phyloP scores from a whole-genome alignment of 441 rosid species.

The Euphorbia schlechtendalii region DNA sequence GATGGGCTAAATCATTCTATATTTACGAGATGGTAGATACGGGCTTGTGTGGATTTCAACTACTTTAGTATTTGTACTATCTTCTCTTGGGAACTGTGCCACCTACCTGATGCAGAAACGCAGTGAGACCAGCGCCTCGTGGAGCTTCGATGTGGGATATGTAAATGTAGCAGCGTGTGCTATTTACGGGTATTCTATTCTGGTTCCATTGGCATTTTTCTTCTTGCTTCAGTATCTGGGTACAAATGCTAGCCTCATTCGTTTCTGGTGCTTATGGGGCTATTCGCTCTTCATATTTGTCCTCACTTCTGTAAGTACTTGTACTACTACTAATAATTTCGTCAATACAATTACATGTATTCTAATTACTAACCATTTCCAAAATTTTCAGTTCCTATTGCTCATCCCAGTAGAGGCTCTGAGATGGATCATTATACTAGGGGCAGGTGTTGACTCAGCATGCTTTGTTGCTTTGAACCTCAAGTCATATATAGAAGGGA shows the following conservation, averaged over 20 bases:
- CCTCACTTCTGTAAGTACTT: conserved; percentile 52
- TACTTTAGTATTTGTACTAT: conserved; percentile 70
- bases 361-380: background rate
- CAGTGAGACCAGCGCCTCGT: conserved; percentile 36
- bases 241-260: conserved; percentile 64
- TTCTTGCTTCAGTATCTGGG: conserved; percentile 77
- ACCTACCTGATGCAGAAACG: conserved; percentile 72
- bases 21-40: conserved; percentile 40
- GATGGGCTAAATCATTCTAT: conserved; percentile 9
- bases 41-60: conserved; percentile 94
- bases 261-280: conserved; percentile 97
- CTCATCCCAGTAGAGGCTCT: conserved; percentile 72
- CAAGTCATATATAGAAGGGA: conserved; percentile 40
- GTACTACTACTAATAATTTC: background rate
- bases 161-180: conserved; percentile 59
- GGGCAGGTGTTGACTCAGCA: conserved; percentile 59
- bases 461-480: conserved; percentile 72
- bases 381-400: conserved; percentile 57
- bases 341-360: background rate
- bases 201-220: conserved; percentile 78
- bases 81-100: conserved; percentile 80
- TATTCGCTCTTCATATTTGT: conserved; percentile 79
- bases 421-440: conserved; percentile 75
- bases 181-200: conserved; percentile 64
- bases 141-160: conserved; percentile 88